Base-by-base conservation (phyloP, 176 grass and related monocot genomes). In the Cenchrus fungigraminus region DNA sequence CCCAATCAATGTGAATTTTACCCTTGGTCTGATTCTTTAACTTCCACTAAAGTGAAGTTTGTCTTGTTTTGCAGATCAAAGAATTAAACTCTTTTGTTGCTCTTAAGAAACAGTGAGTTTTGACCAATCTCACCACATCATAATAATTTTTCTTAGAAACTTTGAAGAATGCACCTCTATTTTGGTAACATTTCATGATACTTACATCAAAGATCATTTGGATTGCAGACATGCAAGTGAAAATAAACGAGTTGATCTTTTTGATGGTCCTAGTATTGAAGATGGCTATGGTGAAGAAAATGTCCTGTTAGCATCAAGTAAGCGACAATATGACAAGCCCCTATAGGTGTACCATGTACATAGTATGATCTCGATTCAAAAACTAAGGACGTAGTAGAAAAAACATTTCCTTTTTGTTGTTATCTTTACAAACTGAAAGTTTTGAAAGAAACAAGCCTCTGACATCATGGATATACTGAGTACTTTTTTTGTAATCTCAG, bases 81-180 rank as follows among this genome's bases (percentile, higher is more conserved):
- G 93, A 98, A 91, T 43, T 98, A 57, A 98, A 98, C 69, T 95
- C 96, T 40, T 98, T 87, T 55, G 96, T 98, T 84, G 96, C 96
- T 88, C 84, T 95, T 59, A 98, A 98, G 93, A 98, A 98, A 79
- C 93, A 95, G 96, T 98, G 79, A 94, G 96, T 95, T 49, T 65
- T 28, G 50, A 79, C 75, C 74, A 92, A 57, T 78, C 85, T 70
- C 32, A 8, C 0, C 86, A 10, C n/a, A 73, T 20, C 61, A 74
- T 29, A 43, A 68, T 53, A 42, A 42, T 69, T 19, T 87, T 50
- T 61, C 20, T 68, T 31, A 53, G 65, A 67, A 9, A 51, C 15
- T 86, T 22, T n/a, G 65, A 8, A 20, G 28, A 59, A 68, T 31
- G 8, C 70, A 68, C 47, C 16, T 51, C 10, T 52, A 34, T 59